Conservation (phyloP, 148 eudicot genomes). For the Fallopia convolvulus region DNA sequence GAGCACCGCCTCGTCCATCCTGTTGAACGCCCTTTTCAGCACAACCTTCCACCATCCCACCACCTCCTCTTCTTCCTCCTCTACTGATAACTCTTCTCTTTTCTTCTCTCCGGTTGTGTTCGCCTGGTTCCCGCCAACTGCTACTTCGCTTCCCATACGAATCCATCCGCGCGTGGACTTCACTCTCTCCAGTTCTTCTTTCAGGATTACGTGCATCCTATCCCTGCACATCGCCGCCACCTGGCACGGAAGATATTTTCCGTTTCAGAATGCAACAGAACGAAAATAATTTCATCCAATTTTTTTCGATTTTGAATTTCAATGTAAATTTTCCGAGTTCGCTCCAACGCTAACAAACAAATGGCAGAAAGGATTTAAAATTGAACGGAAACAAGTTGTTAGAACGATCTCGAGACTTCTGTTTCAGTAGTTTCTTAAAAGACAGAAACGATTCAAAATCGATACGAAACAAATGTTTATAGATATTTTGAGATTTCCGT, state of each 20-base stretch:
- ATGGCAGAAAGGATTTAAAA: not conserved
- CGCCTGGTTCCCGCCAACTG: not conserved
- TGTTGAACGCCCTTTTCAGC: constrained; percentile 22
- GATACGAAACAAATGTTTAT: too few relatives aligned
- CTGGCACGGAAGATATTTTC: constrained; percentile 15
- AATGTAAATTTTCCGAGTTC: not conserved
- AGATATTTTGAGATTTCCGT: not conserved
- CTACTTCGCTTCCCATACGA: not conserved
- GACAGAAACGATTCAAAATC: not conserved
- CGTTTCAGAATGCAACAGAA: not conserved
- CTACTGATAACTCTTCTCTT: not conserved
- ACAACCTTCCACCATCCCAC: constrained; percentile 19
- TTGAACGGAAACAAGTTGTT: too few relatives aligned
- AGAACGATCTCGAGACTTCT: not conserved
- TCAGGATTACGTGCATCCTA: constrained; percentile 27
- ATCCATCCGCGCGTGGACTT: constrained; percentile 2
- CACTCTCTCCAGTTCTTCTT: constrained; percentile 24
- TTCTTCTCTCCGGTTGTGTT: not conserved
- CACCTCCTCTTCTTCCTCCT: constrained; percentile 7
- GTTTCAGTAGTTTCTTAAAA: constrained; percentile 8
- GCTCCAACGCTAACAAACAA: not conserved
- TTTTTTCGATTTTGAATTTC: not conserved
- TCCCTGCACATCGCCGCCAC: constrained; percentile 35
- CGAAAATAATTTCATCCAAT: not conserved
- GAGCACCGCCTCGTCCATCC: constrained; percentile 31